phyloP scores from a whole-genome alignment of 495 filamentous ascomycete genomes.

The Tuber calosporum region DNA sequence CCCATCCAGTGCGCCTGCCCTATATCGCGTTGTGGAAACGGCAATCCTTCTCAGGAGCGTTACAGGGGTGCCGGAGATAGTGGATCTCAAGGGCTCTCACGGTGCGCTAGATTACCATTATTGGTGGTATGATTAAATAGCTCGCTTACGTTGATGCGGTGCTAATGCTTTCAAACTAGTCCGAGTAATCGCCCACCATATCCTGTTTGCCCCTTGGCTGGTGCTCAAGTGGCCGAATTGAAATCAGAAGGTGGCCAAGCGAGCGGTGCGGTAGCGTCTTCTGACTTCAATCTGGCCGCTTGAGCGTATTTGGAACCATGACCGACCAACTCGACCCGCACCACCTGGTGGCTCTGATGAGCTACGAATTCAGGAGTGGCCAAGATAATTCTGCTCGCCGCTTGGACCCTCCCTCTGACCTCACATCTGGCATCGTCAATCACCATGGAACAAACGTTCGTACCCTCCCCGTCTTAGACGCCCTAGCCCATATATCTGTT shows the following conservation, averaged over 20 bases:
- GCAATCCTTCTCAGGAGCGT: not conserved
- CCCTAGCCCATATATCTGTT: constrained; percentile 1
- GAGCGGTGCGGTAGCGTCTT: no score
- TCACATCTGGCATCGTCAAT: not conserved
- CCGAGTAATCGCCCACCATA: not conserved
- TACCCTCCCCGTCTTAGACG: constrained; percentile 3
- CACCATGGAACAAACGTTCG: not conserved
- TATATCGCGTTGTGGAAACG: not conserved
- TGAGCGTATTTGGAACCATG: no score
- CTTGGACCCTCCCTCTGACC: not conserved
- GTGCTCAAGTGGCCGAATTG: no score
- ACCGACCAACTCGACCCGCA: no score
- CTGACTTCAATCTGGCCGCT: no score
- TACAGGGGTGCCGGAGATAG: no score
- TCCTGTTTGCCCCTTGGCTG: not conserved
- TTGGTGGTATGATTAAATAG: not conserved
- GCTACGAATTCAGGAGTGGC: no score
- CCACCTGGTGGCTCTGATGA: no score
- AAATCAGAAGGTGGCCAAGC: no score
- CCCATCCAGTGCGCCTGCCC: not conserved
- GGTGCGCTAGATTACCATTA: not conserved
- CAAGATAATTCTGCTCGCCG: not conserved
- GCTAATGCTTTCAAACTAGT: not conserved
- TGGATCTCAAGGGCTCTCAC: not conserved
- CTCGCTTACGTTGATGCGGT: not conserved